These are phyloP conservation scores for Ormosia semicastrata DNA, from an alignment of 306 rosid genomes.

Conservation along the genomic window DNA sequence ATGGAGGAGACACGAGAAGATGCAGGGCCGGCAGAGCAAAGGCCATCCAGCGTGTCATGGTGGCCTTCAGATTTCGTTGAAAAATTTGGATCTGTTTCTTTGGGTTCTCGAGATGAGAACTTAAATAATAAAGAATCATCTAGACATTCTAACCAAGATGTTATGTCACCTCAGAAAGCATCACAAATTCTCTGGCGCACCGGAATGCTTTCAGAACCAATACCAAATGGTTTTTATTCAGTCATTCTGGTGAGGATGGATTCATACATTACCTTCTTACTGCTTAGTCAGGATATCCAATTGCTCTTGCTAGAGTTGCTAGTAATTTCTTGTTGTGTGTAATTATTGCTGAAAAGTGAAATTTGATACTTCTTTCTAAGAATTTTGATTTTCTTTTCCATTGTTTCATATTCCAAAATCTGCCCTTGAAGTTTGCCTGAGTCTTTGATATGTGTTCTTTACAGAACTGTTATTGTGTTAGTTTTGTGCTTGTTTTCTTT, in stretches of 20 bases:
- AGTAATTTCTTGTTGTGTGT: neutral
- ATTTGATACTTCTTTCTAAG: neutral
- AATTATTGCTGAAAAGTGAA: neutral
- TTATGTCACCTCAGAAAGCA: conserved; percentile 72
- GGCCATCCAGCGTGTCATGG: conserved; percentile 75
- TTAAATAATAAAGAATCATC: conserved; percentile 62
- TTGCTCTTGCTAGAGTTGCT: conserved; percentile 12
- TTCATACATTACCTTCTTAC: conserved; percentile 7
- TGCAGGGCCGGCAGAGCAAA: conserved; percentile 62
- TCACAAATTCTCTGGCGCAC: conserved; percentile 88
- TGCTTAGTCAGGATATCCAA: conserved; percentile 10
- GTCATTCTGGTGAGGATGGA: conserved; percentile 68
- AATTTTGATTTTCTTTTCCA: neutral
- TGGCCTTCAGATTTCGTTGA: conserved; percentile 89
- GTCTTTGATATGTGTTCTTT: neutral
- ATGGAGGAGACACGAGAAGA: conserved; percentile 88
- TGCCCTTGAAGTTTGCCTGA: neutral
- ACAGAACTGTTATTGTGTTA: neutral
- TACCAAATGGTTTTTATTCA: conserved; percentile 96
- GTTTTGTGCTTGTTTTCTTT: neutral
- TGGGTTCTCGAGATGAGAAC: conserved; percentile 71
- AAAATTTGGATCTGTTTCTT: conserved; percentile 77
- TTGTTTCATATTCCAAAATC: neutral
- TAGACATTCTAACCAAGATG: conserved; percentile 53
- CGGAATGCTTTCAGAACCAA: conserved; percentile 86